These are phyloP conservation scores for Phanerodontia chrysosporium DNA, from an alignment of 768 basidiomycete genomes.

Conservation along the genomic window DNA sequence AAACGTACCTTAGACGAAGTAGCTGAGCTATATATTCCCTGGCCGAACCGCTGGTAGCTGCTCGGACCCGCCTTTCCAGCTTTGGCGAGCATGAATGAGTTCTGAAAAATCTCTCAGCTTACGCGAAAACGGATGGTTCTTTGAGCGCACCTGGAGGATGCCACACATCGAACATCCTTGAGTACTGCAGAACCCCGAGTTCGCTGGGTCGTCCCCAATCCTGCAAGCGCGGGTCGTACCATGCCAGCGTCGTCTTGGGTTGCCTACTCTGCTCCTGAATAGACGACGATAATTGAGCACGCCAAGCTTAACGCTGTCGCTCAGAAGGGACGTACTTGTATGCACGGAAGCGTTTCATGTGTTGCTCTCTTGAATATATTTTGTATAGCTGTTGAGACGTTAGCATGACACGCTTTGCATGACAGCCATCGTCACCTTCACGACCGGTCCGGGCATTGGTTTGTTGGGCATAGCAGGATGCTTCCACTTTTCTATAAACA, in stretches of 20 bases:
- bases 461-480: background rate
- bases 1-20: conserved; percentile 23
- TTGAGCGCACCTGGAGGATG: background rate
- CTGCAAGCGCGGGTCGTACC: conserved; percentile 20
- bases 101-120: conserved; percentile 5
- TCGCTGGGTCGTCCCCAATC: conserved; percentile 15
- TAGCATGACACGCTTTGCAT: background rate
- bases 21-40: conserved; percentile 25
- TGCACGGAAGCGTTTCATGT: conserved; percentile 12
- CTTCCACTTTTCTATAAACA: background rate
- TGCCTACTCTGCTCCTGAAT: conserved; percentile 1
- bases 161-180: background rate
- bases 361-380: background rate
- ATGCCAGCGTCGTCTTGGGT: conserved; percentile 24
- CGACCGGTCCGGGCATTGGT: background rate
- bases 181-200: background rate
- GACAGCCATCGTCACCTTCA: background rate
- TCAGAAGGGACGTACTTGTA: background rate
- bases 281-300: background rate
- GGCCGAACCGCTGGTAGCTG: conserved; percentile 23
- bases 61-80: conserved; percentile 6
- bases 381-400: background rate
- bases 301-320: no score
- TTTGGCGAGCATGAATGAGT: conserved; percentile 18
- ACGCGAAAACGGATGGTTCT: background rate